Evolutionary conservation across 768 basidiomycete species (phyloP).

Genomic region (Paxillus rubicundulus): DNA sequence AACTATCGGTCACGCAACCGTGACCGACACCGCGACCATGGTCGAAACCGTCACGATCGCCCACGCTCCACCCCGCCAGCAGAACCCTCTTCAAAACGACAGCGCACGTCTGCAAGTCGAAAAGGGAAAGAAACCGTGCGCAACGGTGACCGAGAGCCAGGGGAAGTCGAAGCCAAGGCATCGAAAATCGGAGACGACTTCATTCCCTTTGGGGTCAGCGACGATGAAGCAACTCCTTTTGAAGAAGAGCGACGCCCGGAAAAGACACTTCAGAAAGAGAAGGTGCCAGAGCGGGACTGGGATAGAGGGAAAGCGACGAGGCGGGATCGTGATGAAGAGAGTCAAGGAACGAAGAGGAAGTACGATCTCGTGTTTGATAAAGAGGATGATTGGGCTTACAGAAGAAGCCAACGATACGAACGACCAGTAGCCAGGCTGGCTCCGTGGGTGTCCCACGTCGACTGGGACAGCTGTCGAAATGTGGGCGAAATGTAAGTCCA

Average conservation of each 20-base stretch:
- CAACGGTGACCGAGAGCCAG: slow-evolving; percentile 7
- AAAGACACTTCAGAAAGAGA: slow-evolving; percentile 18
- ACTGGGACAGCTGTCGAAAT: slow-evolving; percentile 72
- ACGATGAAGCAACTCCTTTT: slow-evolving; percentile 7
- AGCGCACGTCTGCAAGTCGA: slow-evolving; percentile 7
- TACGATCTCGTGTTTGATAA: slow-evolving; percentile 43
- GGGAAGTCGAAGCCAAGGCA: slow-evolving; percentile 7
- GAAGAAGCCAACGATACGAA: slow-evolving; percentile 52
- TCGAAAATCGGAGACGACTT: slow-evolving; percentile 31
- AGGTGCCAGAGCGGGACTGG: slow-evolving; percentile 37
- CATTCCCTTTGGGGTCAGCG: slow-evolving; percentile 25
- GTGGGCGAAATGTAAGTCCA: slow-evolving; percentile 78
- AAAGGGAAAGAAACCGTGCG: slow-evolving; percentile 19
- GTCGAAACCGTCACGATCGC: slow-evolving; percentile 1
- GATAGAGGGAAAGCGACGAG: slow-evolving; percentile 35
- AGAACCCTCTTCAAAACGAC: slow-evolving; percentile 16
- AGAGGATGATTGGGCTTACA: slow-evolving; percentile 37
- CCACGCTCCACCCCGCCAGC: slow-evolving; percentile 16
- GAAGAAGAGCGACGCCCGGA: slow-evolving; percentile 15
- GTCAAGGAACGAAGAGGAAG: slow-evolving; percentile 42
- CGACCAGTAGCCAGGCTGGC: slow-evolving; percentile 53
- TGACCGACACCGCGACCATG: slow-evolving; percentile 2
- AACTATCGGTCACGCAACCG: background rate
- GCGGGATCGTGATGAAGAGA: slow-evolving; percentile 21
- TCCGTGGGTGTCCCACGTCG: slow-evolving; percentile 68